Evolutionary conservation across 2,329 filamentous ascomycete genomes (phyloP), one percentile per base, ranked within the genome.

Genomic region (Arthrobotrys pseudoclavata): DNA sequence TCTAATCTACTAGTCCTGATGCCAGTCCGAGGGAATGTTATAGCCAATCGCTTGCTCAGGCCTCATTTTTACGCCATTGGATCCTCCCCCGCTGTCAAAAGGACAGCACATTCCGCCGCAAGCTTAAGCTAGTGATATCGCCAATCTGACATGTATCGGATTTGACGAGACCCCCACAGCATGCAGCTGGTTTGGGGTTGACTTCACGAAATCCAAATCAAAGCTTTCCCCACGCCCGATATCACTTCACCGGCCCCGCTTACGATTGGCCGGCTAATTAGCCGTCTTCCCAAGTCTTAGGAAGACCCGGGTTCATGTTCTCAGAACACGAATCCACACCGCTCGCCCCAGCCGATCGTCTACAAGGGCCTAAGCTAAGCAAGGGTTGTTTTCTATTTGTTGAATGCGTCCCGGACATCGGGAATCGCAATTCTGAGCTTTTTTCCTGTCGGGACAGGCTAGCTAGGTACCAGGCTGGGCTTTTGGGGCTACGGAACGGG

Each of bases 291-390:
- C 31, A 37, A n/a, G 5, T 2, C 20, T 37, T n/a, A 20, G 55
- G 31, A 24, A n/a, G 31, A 42, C 55, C 55, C 34, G 24, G 20
- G 55, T 15, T n/a, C 1, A 10, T 24, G 13, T 2, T n/a, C n/a
- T n/a, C n/a, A n/a, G n/a, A n/a, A 13, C 18, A 24, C 34, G 31
- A 42, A 37, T 37, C 55, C 34, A 40, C 34, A 42, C 31, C 52
- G 52, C 52, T 20, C 52, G 52, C 52, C 53, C 55, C 55, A 42
- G 55, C 55, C 55, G 55, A 42, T 60, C 55, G 55, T 42, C 34
- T 60, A 42, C 20, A 42, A 4, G 15, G 31, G 13, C 47, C 47
- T 26, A 60, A 42, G 20, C 55, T 10, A 42, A 60, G 31, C 29
- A 31, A 34, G 50, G 47, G 31, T 34, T 34, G 31, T 10, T n/a